Evolutionary conservation across 352 stramenopile species (phyloP), one percentile per base, ranked within the genome.

Genomic region (Thraustotheca clavata): DNA sequence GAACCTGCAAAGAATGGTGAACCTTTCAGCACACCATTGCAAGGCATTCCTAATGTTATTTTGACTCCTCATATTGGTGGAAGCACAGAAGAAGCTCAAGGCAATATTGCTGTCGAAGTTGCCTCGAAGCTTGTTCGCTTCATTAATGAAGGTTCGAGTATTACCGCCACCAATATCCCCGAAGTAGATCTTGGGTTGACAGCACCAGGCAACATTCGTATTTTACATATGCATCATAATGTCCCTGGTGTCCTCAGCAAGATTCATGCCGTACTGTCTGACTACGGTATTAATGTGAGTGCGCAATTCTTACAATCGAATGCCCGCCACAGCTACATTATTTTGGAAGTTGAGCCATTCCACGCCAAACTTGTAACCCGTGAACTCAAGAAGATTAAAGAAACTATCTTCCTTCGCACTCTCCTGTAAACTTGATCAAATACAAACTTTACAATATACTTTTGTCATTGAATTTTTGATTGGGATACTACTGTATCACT

Each of bases 41-140:
- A 86, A 57, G 85, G 91, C 47, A 84, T 98, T 70, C 77, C 87
- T 22, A 98, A 98, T 69, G 79, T 97, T 49, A 94, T 98, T 57
- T 76, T 97, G 46, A 93, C 96, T 43, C 95, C 95, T 1, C 95
- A 98, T 70, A 94, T 98, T 67, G 95, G 95, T 48, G 95, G 94
- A 20, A 97, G 87, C 54, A 98, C 95, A 9, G 91, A 96, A 69
- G 95, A 98, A 73, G 94, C 95, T 1, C 93, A 98, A 78, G 91
- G 94, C 31, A 93, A 93, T 71, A 91, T 93, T 61, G 83, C 83
- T 11, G 80, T 89, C 27, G 83, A 92, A 68, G 83, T 92, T 31
- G 80, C 83, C 4, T 81, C 71, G 12, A 92, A 92, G 60, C 69
- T 92, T 24, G 79, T 92, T 67, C 83, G 80, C 18, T 92, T 88